These are phyloP conservation scores for Pythium plurisporium DNA, from an alignment of 352 stramenopile genomes.

Conservation along the genomic window DNA sequence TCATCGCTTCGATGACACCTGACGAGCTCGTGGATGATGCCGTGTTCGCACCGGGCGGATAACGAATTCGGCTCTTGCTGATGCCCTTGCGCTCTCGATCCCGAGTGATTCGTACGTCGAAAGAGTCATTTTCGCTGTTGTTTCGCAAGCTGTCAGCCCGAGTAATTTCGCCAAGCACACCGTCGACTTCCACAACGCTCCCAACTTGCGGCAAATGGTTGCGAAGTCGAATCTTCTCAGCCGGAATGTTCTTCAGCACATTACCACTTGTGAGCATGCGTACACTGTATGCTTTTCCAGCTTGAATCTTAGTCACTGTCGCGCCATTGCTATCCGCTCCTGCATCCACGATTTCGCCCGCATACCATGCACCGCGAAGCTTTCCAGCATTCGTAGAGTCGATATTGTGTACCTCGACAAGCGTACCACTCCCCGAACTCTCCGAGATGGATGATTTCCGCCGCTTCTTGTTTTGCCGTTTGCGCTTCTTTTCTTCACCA, in stretches of 20 bases:
- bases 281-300: slow-evolving; percentile 21
- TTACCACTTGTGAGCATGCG: slow-evolving; percentile 32
- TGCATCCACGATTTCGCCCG: slow-evolving; percentile 30
- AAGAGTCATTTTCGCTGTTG: slow-evolving; percentile 6
- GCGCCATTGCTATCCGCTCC: not conserved
- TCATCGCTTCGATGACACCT: slow-evolving; percentile 63
- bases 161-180: slow-evolving; percentile 53
- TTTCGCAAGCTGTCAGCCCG: slow-evolving; percentile 23
- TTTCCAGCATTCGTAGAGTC: slow-evolving; percentile 28
- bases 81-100: slow-evolving; percentile 54
- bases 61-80: slow-evolving; percentile 46
- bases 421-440: not conserved
- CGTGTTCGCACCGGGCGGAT: slow-evolving; percentile 26
- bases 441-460: slow-evolving; percentile 22
- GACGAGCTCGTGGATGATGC: not conserved
- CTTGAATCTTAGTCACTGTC: slow-evolving; percentile 14
- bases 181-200: slow-evolving; percentile 71
- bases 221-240: slow-evolving; percentile 35
- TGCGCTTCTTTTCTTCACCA: slow-evolving; percentile 51
- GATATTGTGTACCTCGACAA: slow-evolving; percentile 54
- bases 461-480: slow-evolving; percentile 47
- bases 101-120: slow-evolving; percentile 49
- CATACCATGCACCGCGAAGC: slow-evolving; percentile 57
- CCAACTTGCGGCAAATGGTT: slow-evolving; percentile 43
- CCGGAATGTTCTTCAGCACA: slow-evolving; percentile 44